Conservation (phyloP, 2,329 filamentous ascomycete species). For the Akanthomyces lecanii region DNA sequence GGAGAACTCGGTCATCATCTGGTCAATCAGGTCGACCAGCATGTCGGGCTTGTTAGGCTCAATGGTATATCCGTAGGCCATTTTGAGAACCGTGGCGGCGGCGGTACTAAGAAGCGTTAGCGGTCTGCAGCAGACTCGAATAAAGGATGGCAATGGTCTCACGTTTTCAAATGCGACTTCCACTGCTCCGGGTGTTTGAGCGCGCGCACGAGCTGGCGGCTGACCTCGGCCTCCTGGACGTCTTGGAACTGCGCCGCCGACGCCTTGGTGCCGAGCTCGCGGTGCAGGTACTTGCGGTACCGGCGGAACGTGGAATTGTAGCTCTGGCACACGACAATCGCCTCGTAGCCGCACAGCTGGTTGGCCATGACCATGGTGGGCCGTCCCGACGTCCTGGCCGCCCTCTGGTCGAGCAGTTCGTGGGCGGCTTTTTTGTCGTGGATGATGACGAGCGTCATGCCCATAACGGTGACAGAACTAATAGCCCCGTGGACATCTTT, state of each 20-base stretch:
- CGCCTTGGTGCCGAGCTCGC: constrained; percentile 26
- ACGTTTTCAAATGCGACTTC: constrained; percentile 17
- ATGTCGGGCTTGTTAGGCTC: constrained; percentile 28
- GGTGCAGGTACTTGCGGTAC: constrained; percentile 26
- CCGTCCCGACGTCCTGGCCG: constrained; percentile 27
- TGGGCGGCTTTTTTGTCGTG: constrained; percentile 32
- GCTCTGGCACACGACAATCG: constrained; percentile 20
- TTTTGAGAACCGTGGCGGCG: constrained; percentile 25
- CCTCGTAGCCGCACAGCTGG: constrained; percentile 26
- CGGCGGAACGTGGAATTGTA: constrained; percentile 23
- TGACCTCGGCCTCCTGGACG: constrained; percentile 16
- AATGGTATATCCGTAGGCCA: constrained; percentile 31
- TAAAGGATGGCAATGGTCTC: background rate
- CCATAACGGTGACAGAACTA: constrained; percentile 35
- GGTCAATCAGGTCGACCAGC: constrained; percentile 28
- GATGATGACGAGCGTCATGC: constrained; percentile 35
- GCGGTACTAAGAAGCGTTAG: constrained; percentile 23
- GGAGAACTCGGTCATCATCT: constrained; percentile 28
- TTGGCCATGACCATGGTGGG: constrained; percentile 26
- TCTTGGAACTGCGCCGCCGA: constrained; percentile 10
- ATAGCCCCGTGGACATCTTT: constrained; percentile 32
- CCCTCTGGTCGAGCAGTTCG: constrained; percentile 33
- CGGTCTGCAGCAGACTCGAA: background rate
- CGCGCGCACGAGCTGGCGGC: constrained; percentile 8
- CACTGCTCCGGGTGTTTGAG: constrained; percentile 8